Base-by-base conservation (phyloP, 225 moss, liverwort and hornwort species). In the Neckera pumila region DNA sequence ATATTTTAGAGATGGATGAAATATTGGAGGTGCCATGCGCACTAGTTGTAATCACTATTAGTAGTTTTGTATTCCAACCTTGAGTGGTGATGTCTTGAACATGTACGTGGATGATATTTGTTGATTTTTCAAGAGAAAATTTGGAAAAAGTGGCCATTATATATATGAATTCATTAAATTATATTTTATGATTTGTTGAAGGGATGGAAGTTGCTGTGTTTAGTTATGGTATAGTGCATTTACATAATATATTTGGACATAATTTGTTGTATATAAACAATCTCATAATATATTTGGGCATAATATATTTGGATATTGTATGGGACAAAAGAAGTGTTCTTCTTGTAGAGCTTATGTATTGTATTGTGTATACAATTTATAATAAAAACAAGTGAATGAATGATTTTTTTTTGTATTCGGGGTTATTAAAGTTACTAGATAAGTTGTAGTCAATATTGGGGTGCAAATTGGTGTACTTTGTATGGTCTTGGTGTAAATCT, bases 11-110 rank as follows among this genome's bases (percentile, higher is more conserved):
- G 9, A 43, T 43, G 43, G 9, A 27, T 71, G 42, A 27, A 43
- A 70, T 27, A 16, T 16, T 0, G 27, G 3, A 27, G 43, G 43
- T 27, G 27, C 43, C 3, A 26, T 0, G 0, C 5, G 2, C 7
- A 1, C 2, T 7, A 16, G 2, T 0, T 42, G 1, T 27, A 71
- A 71, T 71, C 1, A 42, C 16, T 71, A 16, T 42, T 27, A 43
- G 25, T 25, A 3, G 9, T 70, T 25, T 13, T 40, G 0, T 2
- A 42, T 71, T 71, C 15, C 9, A 42, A 71, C 15, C 9, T 26
- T 40, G 3, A 71, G 0, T 14, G 14, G 5, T 71, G 71, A 71
- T 42, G 26, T 42, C 42, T 71, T 71, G 8, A 70, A 40, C 4
- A 4, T 40, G 1, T 40, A 70, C 0, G 1, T 14, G 26, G 4